phyloP scores from a whole-genome alignment of 2,329 filamentous ascomycete genomes.

The Cryphonectria carpinicola region DNA sequence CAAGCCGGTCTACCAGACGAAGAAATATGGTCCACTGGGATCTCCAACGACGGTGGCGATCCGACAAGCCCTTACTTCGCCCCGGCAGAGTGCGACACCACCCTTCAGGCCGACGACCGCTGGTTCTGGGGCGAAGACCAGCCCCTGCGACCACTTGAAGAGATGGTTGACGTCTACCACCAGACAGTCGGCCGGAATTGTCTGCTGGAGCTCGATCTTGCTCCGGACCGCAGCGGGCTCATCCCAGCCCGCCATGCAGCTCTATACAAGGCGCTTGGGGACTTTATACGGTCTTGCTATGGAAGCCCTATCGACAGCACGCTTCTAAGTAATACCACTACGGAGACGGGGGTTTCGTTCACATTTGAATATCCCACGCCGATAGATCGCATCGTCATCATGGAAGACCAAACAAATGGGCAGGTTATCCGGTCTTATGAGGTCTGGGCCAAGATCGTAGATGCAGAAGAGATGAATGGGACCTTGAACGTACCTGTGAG shows the following conservation, averaged over 20 bases:
- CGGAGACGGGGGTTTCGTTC: not conserved
- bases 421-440: conserved; percentile 35
- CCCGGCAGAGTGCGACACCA: conserved; percentile 35
- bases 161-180: conserved; percentile 36
- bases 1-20: conserved; percentile 30
- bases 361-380: conserved; percentile 29
- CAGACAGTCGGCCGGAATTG: conserved; percentile 35
- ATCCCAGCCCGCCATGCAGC: conserved; percentile 32
- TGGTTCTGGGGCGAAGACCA: conserved; percentile 35
- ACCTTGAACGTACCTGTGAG: conserved; percentile 23
- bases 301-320: conserved; percentile 1
- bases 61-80: conserved; percentile 33
- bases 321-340: conserved; percentile 6
- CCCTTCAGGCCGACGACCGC: conserved; percentile 32
- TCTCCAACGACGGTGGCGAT: conserved; percentile 32
- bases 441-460: conserved; percentile 30
- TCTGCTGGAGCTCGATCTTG: conserved; percentile 33
- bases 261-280: conserved; percentile 34
- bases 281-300: conserved; percentile 31
- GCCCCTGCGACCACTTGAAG: conserved; percentile 31
- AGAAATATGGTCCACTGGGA: conserved; percentile 35
- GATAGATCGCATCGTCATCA: conserved; percentile 34
- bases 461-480: conserved; percentile 25
- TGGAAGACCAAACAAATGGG: conserved; percentile 35
- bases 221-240: conserved; percentile 34